Base-by-base conservation (phyloP, 495 filamentous ascomycete species). In the Penicillium desertorum region DNA sequence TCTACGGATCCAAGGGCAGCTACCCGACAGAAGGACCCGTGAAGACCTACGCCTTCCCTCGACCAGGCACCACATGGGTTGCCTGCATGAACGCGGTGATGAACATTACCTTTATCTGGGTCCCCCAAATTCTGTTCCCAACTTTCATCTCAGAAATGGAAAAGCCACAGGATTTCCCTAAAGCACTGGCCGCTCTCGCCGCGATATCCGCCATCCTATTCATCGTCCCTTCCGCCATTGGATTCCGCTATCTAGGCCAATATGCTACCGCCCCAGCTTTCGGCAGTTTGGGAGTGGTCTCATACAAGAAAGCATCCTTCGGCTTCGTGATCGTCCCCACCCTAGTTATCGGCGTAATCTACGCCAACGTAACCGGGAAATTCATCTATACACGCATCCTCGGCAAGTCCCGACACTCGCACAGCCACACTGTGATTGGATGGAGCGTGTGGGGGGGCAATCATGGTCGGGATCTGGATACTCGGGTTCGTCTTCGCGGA, bases 81-180 rank as follows among this genome's bases (percentile, higher is more conserved):
- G 63, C 56, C 12, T 76, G 74, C 64, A 70, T 79, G 73, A 79
- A 79, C 55, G 77, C 75, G 17, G 73, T 78, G 4, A 49, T 76
- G 2, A 78, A 78, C 50, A 76, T 78, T 58, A 74, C 72, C 22
- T 78, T 73, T 58, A 67, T 78, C 62, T 78, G 74, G 75, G 73
- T 79, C 7, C 73, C 76, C 0, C 75, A 78, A 54, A 76, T 84
- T 60, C 76, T 82, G 62, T 84, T 85, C 62, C 81, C 81, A 23
- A 78, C 76, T 36, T 73, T 85, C 55, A 81, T 85, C 54, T 74
- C 81, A 3, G 82, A 85, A 62, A 84, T 85, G 82, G 73, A 79
- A 56, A 65, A 65, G 22, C 82, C 82, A 1, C 75, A 82, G 44
- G 79, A 84, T 53, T 81, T 80, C 47, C 80, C 81, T 60, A 82